A percentile compares a stretch with the other conserved stretches of the same genome.
Evolutionary conservation across 148 eudicot species (phyloP).

Genomic region (Cornus florida): DNA sequence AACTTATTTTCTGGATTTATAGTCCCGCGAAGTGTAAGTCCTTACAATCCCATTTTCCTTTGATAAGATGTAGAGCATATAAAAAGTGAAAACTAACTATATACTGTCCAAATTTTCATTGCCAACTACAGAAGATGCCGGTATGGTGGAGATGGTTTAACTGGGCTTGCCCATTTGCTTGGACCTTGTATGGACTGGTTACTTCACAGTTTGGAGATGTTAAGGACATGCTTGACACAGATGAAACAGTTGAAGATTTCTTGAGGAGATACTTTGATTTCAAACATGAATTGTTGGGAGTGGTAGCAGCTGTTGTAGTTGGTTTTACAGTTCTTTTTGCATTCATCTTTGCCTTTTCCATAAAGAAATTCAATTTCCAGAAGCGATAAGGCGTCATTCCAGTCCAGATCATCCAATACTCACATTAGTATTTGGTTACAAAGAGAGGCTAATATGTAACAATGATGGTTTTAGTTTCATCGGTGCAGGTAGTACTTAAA

Average conservation of each 20-base stretch:
- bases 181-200: constrained; percentile 58
- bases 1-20: constrained; percentile 22
- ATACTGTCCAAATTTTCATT: not conserved
- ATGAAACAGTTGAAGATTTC: constrained; percentile 31
- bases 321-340: constrained; percentile 49
- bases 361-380: constrained; percentile 35
- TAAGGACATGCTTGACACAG: not conserved
- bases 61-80: not conserved
- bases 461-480: no score
- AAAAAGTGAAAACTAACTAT: not conserved
- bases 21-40: not conserved
- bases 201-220: constrained; percentile 71
- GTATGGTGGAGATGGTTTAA: constrained; percentile 83
- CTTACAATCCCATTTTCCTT: not conserved
- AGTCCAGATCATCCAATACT: no score
- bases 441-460: no score
- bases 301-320: constrained; percentile 41
- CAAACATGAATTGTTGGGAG: constrained; percentile 55
- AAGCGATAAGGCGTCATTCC: constrained; percentile 30
- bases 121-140: constrained; percentile 47
- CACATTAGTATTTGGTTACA: no score
- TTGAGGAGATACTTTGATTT: constrained; percentile 49
- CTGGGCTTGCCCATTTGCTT: constrained; percentile 20
- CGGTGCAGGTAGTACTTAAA: no score
- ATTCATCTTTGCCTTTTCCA: constrained; percentile 52